phyloP scores from a whole-genome alignment of 352 stramenopile genomes.

The Pythium monospermum region DNA sequence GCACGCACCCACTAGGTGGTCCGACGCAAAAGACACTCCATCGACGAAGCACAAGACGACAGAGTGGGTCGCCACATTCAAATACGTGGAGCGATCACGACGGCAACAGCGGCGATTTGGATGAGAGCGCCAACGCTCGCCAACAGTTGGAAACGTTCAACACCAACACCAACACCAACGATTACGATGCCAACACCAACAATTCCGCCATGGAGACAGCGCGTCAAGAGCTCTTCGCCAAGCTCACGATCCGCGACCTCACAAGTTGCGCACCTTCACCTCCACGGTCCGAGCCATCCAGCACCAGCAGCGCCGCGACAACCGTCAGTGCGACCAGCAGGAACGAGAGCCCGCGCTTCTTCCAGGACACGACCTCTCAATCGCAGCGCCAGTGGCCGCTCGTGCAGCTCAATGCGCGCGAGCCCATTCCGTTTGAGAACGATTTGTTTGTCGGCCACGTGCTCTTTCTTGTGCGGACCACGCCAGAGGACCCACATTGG shows the following conservation, averaged over 20 bases:
- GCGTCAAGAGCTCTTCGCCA: conserved; percentile 9
- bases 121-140: background rate
- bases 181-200: background rate
- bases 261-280: background rate
- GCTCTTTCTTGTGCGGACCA: conserved; percentile 79
- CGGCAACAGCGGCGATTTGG: background rate
- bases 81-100: no score
- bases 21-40: background rate
- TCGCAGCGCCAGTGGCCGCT: background rate
- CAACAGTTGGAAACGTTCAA: conserved; percentile 4
- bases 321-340: conserved; percentile 1
- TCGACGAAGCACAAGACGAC: conserved; percentile 14
- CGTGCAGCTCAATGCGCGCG: conserved; percentile 55
- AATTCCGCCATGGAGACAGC: background rate
- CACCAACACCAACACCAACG: background rate
- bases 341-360: no score
- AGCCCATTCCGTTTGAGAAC: conserved; percentile 78
- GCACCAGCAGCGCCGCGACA: background rate
- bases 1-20: background rate
- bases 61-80: no score
- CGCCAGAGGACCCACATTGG: conserved; percentile 48
- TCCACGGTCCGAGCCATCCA: background rate
- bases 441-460: conserved; percentile 77
- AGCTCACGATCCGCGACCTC: conserved; percentile 17
- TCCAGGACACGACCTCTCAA: background rate